A percentile compares a stretch with the other conserved stretches of the same genome.
These are phyloP conservation scores for Trichopus zeylanicus DNA, from an alignment of 116 monocot genomes.

Conservation along the genomic window DNA sequence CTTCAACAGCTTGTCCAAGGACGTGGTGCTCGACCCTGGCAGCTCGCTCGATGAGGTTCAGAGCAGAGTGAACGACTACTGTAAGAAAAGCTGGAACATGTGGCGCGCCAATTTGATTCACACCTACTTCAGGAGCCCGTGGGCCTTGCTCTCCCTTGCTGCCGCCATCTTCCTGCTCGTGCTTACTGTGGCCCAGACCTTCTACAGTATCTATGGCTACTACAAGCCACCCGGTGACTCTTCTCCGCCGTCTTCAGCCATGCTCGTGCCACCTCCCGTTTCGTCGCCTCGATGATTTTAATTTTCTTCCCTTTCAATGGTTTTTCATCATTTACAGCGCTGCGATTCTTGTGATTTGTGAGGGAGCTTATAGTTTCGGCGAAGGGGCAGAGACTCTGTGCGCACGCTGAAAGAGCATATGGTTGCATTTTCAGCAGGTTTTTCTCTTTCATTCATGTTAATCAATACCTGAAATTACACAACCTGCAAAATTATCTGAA, in stretches of 20 bases:
- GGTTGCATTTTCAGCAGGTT: too few species aligned
- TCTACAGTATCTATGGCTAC: slow-evolving; percentile 24
- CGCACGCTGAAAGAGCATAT: too few species aligned
- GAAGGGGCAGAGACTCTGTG: too few species aligned
- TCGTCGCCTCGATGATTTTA: background rate
- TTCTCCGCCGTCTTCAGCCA: slow-evolving; percentile 1
- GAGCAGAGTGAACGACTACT: slow-evolving; percentile 21
- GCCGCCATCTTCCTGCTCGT: slow-evolving; percentile 31
- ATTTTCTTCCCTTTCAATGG: too few species aligned
- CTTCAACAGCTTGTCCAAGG: slow-evolving; percentile 29
- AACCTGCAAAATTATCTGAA: too few species aligned
- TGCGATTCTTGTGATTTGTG: too few species aligned
- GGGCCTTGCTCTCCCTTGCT: slow-evolving; percentile 25
- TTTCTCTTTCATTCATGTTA: too few species aligned
- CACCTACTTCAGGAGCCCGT: slow-evolving; percentile 47
- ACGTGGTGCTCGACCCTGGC: slow-evolving; percentile 25
- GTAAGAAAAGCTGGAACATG: slow-evolving; percentile 20
- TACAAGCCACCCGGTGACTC: slow-evolving; percentile 10
- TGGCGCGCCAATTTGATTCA: slow-evolving; percentile 43
- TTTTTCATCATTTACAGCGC: background rate
- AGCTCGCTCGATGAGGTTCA: slow-evolving; percentile 25
- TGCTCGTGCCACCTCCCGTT: background rate
- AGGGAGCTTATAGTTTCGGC: too few species aligned
- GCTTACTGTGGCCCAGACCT: slow-evolving; percentile 29
- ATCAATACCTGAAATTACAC: too few species aligned